Evolutionary conservation across 257 asterid species (phyloP).

Genomic region (Solanum lignicaule): DNA sequence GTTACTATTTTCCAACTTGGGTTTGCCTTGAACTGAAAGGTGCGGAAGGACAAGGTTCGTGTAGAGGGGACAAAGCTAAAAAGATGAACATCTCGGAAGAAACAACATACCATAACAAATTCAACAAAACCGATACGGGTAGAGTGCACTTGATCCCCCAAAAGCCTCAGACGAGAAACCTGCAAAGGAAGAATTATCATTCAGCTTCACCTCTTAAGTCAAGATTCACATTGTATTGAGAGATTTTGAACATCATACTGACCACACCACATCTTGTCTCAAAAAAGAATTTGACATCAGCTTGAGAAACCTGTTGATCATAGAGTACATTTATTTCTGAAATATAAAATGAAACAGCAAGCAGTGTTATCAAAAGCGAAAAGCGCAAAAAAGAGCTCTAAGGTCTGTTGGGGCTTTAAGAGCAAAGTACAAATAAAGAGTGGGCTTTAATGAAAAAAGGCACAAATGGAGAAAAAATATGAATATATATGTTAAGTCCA

Average conservation of each 20-base stretch:
- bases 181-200: constrained; percentile 12
- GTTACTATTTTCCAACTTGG: not conserved
- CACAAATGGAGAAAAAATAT: not conserved
- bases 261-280: constrained; percentile 93
- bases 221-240: not conserved
- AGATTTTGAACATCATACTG: constrained; percentile 1
- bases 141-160: constrained; percentile 90
- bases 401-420: not conserved
- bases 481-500: not conserved
- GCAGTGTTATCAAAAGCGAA: not conserved
- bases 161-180: constrained; percentile 95
- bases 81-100: not conserved
- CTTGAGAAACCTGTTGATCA: constrained; percentile 53
- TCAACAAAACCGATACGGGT: constrained; percentile 90
- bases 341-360: not conserved
- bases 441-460: not conserved
- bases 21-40: not conserved
- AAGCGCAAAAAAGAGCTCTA: not conserved
- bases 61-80: not conserved
- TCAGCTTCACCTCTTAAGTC: not conserved
- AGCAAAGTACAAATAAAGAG: not conserved
- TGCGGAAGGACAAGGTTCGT: not conserved
- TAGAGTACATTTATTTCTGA: not conserved
- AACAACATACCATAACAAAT: constrained; percentile 49
- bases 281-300: constrained; percentile 74